Conservation (phyloP, 345 rosid species). For the Acer saccharum region DNA sequence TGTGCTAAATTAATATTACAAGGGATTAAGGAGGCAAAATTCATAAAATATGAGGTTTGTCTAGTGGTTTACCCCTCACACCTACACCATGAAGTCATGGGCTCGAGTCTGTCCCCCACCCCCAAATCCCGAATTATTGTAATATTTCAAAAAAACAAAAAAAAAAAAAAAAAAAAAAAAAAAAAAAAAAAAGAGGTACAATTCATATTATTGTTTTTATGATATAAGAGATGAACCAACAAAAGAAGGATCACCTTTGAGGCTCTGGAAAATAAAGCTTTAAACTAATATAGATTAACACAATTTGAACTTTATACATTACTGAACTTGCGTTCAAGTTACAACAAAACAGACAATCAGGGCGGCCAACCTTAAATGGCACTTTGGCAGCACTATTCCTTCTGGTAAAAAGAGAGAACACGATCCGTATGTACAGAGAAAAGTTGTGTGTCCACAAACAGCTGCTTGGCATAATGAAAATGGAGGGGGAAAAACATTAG, state of each 20-base stretch:
- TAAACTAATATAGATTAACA: constrained; percentile 1
- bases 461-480: constrained; percentile 39
- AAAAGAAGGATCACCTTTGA: constrained; percentile 8
- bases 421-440: constrained; percentile 97
- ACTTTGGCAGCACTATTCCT: constrained; percentile 49
- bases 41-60: no score
- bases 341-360: constrained; percentile 18
- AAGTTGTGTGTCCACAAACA: constrained; percentile 88
- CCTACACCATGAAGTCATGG: no score
- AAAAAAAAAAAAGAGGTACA: no score
- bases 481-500: constrained; percentile 11
- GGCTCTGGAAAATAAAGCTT: not conserved
- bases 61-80: no score
- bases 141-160: no score
- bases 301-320: constrained; percentile 15
- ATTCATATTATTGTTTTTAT: not conserved
- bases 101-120: no score
- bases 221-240: not conserved
- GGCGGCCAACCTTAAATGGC: constrained; percentile 11
- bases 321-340: constrained; percentile 35
- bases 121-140: no score
- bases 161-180: no score
- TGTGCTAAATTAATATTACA: not conserved
- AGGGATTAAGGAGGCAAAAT: not conserved
- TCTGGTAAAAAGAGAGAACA: constrained; percentile 87